Conservation (phyloP, 768 basidiomycete species). For the Ramaria sp. region DNA sequence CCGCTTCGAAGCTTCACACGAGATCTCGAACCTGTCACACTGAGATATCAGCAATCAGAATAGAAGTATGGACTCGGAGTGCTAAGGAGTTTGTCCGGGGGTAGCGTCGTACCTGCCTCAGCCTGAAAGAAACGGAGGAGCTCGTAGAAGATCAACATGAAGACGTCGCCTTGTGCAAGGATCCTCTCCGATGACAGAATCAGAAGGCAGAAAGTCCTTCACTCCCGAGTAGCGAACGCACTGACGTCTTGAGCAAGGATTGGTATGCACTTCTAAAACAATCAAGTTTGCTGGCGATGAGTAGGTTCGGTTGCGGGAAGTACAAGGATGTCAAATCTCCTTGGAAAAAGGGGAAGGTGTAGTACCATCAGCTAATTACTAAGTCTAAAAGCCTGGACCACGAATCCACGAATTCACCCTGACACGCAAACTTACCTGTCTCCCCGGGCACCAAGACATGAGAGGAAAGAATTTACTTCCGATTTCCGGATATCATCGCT, state of each 20-base stretch:
- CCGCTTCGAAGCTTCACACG: too few relatives aligned
- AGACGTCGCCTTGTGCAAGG: too few relatives aligned
- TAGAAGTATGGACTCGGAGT: too few relatives aligned
- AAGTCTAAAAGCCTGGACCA: not conserved
- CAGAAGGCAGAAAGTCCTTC: not conserved
- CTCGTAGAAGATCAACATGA: too few relatives aligned
- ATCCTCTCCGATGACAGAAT: not conserved
- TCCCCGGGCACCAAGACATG: slow-evolving; percentile 42
- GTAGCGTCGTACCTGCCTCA: too few relatives aligned
- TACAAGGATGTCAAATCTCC: slow-evolving; percentile 17
- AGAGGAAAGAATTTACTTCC: slow-evolving; percentile 40
- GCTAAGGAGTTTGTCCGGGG: too few relatives aligned
- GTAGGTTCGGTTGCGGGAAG: slow-evolving; percentile 11
- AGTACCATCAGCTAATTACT: slow-evolving; percentile 3
- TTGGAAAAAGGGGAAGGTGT: slow-evolving; percentile 16
- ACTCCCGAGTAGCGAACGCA: slow-evolving; percentile 12
- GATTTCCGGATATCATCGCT: slow-evolving; percentile 22
- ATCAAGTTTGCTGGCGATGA: slow-evolving; percentile 15
- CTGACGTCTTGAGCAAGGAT: slow-evolving; percentile 15
- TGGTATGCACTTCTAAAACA: slow-evolving; percentile 12
- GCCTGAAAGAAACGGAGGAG: too few relatives aligned
- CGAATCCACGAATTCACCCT: too few relatives aligned
- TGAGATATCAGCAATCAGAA: too few relatives aligned
- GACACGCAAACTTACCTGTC: slow-evolving; percentile 24
- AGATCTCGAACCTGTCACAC: too few relatives aligned